Conservation (phyloP, 2,329 filamentous ascomycete species). For the Pseudogymnoascus pannorum region DNA sequence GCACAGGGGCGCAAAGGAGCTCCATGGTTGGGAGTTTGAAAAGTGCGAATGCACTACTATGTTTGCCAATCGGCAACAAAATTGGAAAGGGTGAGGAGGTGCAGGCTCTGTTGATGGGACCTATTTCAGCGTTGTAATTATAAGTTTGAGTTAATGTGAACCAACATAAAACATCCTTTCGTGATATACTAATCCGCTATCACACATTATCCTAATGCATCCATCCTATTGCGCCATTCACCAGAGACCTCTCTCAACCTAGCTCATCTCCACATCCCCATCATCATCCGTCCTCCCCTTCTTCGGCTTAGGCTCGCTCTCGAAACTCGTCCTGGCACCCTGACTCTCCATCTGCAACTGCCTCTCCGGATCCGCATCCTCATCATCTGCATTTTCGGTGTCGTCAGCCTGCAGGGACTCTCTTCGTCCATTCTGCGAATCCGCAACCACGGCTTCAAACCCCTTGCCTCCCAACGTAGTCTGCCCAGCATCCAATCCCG, state of each 20-base stretch:
- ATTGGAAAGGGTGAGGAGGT: conserved; percentile 62
- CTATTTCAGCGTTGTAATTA: conserved; percentile 23
- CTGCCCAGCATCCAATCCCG: conserved; percentile 21
- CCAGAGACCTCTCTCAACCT: not conserved
- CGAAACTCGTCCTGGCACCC: conserved; percentile 17
- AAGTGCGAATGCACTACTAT: conserved; percentile 79
- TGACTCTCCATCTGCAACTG: conserved; percentile 28
- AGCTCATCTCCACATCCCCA: conserved; percentile 26
- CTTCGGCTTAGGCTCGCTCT: conserved; percentile 10
- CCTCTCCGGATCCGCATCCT: conserved; percentile 23
- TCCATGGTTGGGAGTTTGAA: conserved; percentile 83
- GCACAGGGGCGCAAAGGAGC: conserved; percentile 86
- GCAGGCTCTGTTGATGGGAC: conserved; percentile 72
- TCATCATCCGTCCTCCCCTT: conserved; percentile 14
- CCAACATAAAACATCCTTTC: not conserved
- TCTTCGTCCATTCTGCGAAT: conserved; percentile 12
- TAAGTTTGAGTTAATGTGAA: conserved; percentile 14
- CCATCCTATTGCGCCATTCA: conserved; percentile 5
- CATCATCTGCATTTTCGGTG: conserved; percentile 1
- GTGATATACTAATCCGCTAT: not conserved
- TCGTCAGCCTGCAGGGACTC: not conserved
- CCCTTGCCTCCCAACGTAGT: conserved; percentile 20
- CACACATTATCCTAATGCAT: conserved; percentile 6
- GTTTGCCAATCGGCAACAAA: conserved; percentile 46
- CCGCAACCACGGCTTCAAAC: conserved; percentile 17